phyloP scores from a whole-genome alignment of 208 protist genomes.

The Leishmania lainsoni region DNA sequence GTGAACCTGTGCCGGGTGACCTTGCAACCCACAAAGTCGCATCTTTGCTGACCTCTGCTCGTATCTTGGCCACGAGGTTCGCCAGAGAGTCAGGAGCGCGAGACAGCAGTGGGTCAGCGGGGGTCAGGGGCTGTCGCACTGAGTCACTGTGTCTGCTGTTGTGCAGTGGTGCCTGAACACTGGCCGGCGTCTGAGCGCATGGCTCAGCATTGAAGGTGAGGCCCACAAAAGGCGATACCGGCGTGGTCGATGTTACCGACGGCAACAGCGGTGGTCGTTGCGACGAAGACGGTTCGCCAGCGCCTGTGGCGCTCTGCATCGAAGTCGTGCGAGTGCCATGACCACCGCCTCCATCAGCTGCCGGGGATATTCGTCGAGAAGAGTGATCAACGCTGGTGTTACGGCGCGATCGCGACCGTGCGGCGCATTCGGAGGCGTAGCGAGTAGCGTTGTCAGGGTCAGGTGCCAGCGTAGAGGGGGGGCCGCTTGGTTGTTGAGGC shows the following conservation, averaged over 20 bases:
- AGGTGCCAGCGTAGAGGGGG: not conserved
- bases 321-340: not conserved
- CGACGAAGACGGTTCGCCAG: slow-evolving; percentile 1
- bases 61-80: slow-evolving; percentile 26
- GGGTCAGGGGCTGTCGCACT: not conserved
- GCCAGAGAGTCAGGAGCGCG: slow-evolving; percentile 11
- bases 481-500: slow-evolving; percentile 6
- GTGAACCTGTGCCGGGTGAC: not conserved
- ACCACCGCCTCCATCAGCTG: not conserved
- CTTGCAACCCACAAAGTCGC: not conserved
- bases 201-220: not conserved
- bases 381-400: not conserved
- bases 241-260: not conserved
- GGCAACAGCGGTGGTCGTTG: slow-evolving; percentile 8
- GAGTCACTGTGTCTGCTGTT: not conserved
- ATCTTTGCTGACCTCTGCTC: slow-evolving; percentile 22
- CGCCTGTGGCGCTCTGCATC: not conserved
- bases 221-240: not conserved
- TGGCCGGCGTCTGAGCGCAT: not conserved
- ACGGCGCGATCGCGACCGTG: not conserved
- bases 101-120: not conserved
- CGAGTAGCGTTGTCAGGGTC: not conserved
- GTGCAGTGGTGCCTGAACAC: not conserved
- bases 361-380: not conserved
- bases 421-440: not conserved